These are phyloP conservation scores for Cryptosporidium baileyi DNA, from an alignment of 169 alveolate genomes.

Conservation along the genomic window DNA sequence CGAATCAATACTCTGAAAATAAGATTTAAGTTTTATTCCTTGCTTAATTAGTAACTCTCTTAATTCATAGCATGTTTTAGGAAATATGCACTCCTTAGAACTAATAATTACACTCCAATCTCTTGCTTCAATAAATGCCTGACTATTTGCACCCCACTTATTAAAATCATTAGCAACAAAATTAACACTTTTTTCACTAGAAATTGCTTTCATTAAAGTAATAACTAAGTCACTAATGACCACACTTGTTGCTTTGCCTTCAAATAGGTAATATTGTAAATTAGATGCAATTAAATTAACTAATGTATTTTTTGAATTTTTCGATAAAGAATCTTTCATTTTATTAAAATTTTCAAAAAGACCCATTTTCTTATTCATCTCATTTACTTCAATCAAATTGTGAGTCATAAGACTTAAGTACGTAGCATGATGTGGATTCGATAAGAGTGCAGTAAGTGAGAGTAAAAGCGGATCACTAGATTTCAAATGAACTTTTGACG, in stretches of 20 bases:
- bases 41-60: slow-evolving; percentile 26
- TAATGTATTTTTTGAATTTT: not conserved
- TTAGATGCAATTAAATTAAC: slow-evolving; percentile 36
- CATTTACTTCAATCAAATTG: not conserved
- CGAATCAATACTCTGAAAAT: slow-evolving; percentile 8
- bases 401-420: slow-evolving; percentile 34
- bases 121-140: slow-evolving; percentile 68
- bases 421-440: slow-evolving; percentile 62
- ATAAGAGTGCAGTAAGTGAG: slow-evolving; percentile 59
- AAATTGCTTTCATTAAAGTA: slow-evolving; percentile 52
- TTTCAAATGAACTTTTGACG: slow-evolving; percentile 5
- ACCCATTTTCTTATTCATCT: not conserved
- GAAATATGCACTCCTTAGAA: slow-evolving; percentile 60
- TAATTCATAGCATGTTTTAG: slow-evolving; percentile 48
- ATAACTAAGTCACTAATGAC: slow-evolving; percentile 39
- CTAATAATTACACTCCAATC: slow-evolving; percentile 60
- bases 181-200: not conserved
- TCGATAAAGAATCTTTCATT: not conserved
- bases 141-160: slow-evolving; percentile 12
- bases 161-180: not conserved
- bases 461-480: slow-evolving; percentile 35
- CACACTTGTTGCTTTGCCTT: slow-evolving; percentile 26
- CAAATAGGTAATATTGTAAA: slow-evolving; percentile 43
- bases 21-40: slow-evolving; percentile 44
- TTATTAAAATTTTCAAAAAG: not conserved